These are phyloP conservation scores for Eucalyptus cloeziana DNA, from an alignment of 345 rosid genomes.

Conservation along the genomic window DNA sequence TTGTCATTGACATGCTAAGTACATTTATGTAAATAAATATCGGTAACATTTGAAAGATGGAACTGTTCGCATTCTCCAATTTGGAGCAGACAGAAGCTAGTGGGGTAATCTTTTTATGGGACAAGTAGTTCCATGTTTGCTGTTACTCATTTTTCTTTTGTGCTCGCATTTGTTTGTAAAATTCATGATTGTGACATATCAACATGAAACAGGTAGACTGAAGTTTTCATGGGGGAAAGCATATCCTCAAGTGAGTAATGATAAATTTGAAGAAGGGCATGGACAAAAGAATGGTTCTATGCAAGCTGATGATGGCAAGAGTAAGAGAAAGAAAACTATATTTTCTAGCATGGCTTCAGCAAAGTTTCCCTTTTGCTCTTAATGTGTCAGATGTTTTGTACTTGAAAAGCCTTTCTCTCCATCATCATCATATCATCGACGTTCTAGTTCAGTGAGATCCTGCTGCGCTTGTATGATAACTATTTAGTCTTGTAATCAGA, in stretches of 20 bases:
- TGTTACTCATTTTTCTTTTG: neutral
- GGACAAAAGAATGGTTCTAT: slow-evolving; percentile 8
- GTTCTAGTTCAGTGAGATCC: neutral
- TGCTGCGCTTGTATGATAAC: neutral
- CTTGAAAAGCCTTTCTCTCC: too few relatives aligned
- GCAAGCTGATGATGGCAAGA: slow-evolving; percentile 18
- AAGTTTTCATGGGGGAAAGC: slow-evolving; percentile 30
- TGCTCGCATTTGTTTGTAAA: neutral
- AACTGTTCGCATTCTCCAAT: neutral
- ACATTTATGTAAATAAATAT: slow-evolving; percentile 12
- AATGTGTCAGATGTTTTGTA: too few relatives aligned
- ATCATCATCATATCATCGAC: neutral
- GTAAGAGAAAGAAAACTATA: too few relatives aligned
- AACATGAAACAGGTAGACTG: neutral
- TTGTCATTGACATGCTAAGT: neutral
- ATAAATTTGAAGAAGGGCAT: slow-evolving; percentile 23
- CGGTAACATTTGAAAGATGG: neutral
- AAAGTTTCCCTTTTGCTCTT: too few relatives aligned
- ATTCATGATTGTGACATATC: neutral
- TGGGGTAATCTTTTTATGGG: neutral
- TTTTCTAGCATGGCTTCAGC: too few relatives aligned
- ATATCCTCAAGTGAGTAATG: slow-evolving; percentile 6
- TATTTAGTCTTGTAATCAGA: neutral
- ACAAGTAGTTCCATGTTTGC: neutral
- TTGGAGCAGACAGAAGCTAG: neutral